phyloP scores from a whole-genome alignment of 169 alveolate species.

The Babesia sp. region DNA sequence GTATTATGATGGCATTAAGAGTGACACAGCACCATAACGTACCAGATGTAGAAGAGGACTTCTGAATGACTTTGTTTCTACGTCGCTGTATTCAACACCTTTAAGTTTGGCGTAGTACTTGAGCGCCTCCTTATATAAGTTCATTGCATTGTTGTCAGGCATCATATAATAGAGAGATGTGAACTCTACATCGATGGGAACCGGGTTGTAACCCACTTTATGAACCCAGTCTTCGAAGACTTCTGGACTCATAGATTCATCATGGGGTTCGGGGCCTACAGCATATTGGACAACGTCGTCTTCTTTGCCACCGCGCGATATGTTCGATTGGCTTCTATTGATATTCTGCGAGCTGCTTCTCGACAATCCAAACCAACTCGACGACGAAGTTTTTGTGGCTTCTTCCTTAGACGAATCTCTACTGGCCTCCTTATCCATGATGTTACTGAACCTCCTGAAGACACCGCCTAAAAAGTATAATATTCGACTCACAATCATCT shows the following conservation, averaged over 20 bases:
- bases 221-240: slow-evolving; percentile 58
- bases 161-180: slow-evolving; percentile 28
- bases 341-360: not conserved
- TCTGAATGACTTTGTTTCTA: not conserved
- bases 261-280: slow-evolving; percentile 68
- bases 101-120: slow-evolving; percentile 38
- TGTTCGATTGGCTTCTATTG: not conserved
- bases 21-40: not conserved
- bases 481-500: not conserved
- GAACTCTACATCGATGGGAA: slow-evolving; percentile 54
- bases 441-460: slow-evolving; percentile 27
- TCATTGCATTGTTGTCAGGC: slow-evolving; percentile 9
- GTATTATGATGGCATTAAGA: not conserved
- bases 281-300: slow-evolving; percentile 47
- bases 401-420: slow-evolving; percentile 8
- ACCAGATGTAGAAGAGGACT: slow-evolving; percentile 25
- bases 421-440: not conserved
- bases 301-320: not conserved
- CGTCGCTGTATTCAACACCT: slow-evolving; percentile 10
- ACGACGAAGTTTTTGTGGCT: not conserved
- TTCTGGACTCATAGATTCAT: slow-evolving; percentile 12
- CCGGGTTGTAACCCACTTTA: slow-evolving; percentile 49
- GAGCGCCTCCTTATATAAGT: slow-evolving; percentile 23
- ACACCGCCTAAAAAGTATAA: slow-evolving; percentile 48
- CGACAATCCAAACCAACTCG: slow-evolving; percentile 39